These are phyloP conservation scores for Talaromyces sp. DNA, from an alignment of 2,329 filamentous ascomycete genomes.

Conservation along the genomic window DNA sequence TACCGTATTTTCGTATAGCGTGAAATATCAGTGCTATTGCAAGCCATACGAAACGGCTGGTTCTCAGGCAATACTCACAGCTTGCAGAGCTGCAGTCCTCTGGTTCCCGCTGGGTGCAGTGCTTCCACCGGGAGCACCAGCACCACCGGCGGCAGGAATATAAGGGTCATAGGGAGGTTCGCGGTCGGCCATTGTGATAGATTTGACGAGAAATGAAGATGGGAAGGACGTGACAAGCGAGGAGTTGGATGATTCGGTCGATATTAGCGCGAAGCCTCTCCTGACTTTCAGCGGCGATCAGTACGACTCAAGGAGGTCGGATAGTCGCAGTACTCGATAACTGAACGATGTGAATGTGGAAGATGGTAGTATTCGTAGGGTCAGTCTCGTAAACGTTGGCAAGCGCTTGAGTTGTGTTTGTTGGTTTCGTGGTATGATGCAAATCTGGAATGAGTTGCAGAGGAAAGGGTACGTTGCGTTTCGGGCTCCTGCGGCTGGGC, in stretches of 20 bases:
- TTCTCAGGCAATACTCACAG: slow-evolving; percentile 60
- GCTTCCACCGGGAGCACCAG: slow-evolving; percentile 50
- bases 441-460: neutral
- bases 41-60: neutral
- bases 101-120: slow-evolving; percentile 55
- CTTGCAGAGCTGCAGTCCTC: slow-evolving; percentile 73
- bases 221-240: neutral
- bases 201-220: neutral
- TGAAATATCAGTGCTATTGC: neutral
- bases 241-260: neutral
- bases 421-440: neutral
- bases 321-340: neutral
- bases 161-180: slow-evolving; percentile 81
- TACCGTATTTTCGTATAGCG: neutral
- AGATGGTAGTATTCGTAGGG: neutral
- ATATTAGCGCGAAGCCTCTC: slow-evolving; percentile 3
- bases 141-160: slow-evolving; percentile 69
- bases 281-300: slow-evolving; percentile 4
- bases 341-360: neutral
- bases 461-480: slow-evolving; percentile 12
- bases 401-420: neutral
- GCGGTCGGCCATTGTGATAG: slow-evolving; percentile 52
- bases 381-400: neutral
- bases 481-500: slow-evolving; percentile 12
- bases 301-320: neutral